These are phyloP conservation scores for Teunomyces gatunensis DNA, from an alignment of 805 yeast species.

Conservation along the genomic window DNA sequence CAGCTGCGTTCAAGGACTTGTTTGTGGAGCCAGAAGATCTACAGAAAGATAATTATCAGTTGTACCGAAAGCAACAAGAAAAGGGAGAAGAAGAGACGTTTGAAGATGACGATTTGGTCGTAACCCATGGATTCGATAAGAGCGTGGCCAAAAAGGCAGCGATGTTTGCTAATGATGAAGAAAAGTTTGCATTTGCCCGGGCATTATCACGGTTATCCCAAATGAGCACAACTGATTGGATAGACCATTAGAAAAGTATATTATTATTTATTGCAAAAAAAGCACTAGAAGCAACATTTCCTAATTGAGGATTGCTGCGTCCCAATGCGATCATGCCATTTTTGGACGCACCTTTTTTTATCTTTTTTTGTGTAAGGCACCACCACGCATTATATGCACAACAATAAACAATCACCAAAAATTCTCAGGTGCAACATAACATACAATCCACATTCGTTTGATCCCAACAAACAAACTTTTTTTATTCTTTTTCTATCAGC, in stretches of 20 bases:
- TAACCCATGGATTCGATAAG: constrained; percentile 74
- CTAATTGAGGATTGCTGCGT: neutral
- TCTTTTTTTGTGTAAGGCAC: neutral
- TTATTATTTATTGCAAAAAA: too few species aligned
- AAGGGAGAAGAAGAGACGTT: constrained; percentile 37
- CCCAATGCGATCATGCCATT: neutral
- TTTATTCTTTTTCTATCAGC: too few species aligned
- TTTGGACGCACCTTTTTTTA: too few species aligned
- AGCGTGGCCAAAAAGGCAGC: constrained; percentile 67
- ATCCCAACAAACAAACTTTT: too few species aligned
- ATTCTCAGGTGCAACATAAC: neutral
- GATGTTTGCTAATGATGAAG: constrained; percentile 90
- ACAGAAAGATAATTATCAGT: constrained; percentile 44
- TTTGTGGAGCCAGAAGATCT: constrained; percentile 79
- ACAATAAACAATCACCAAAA: neutral
- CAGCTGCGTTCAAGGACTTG: constrained; percentile 76
- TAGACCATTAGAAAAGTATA: constrained; percentile 36
- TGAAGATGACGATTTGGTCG: constrained; percentile 61
- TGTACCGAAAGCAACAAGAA: constrained; percentile 40
- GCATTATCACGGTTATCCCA: constrained; percentile 88
- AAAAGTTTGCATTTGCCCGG: constrained; percentile 93
- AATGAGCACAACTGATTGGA: constrained; percentile 94
- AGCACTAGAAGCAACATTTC: neutral
- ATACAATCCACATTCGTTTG: neutral
- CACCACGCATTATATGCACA: neutral